phyloP scores from a whole-genome alignment of 805 yeast genomes.

The Kazachstania martiniae region DNA sequence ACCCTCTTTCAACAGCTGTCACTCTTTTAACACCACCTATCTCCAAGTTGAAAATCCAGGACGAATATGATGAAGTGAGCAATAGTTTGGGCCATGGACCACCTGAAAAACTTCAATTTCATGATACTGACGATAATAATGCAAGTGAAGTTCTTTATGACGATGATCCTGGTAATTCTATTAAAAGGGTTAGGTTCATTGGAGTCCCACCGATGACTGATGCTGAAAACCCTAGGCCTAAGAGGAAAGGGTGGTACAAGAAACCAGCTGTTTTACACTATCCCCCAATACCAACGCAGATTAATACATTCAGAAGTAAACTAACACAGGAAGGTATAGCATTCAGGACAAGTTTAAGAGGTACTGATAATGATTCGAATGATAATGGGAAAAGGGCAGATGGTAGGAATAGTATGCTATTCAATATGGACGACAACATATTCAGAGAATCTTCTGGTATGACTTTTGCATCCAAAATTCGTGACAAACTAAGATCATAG shows the following conservation, averaged over 20 bases:
- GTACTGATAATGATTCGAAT: conserved; percentile 8
- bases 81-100: neutral
- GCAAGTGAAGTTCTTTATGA: neutral
- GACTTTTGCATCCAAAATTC: conserved; percentile 15
- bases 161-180: neutral
- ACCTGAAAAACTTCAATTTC: neutral
- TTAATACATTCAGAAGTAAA: conserved; percentile 7
- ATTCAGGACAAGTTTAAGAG: conserved; percentile 23
- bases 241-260: conserved; percentile 28
- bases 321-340: conserved; percentile 27
- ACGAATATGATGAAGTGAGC: neutral
- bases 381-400: conserved; percentile 1
- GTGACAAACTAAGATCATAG: conserved; percentile 14
- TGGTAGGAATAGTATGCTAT: conserved; percentile 1
- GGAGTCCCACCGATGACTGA: conserved; percentile 28
- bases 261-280: conserved; percentile 28
- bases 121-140: neutral
- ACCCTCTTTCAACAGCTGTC: neutral
- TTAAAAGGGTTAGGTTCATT: conserved; percentile 25
- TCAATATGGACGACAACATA: conserved; percentile 3
- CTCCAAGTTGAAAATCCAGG: neutral
- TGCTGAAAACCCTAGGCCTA: conserved; percentile 24
- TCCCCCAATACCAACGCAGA: conserved; percentile 23
- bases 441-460: conserved; percentile 11
- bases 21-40: neutral